A percentile compares a stretch with the other conserved stretches of the same genome.
Conservation (phyloP, 139 green algal species). For the Volvox africanus region DNA sequence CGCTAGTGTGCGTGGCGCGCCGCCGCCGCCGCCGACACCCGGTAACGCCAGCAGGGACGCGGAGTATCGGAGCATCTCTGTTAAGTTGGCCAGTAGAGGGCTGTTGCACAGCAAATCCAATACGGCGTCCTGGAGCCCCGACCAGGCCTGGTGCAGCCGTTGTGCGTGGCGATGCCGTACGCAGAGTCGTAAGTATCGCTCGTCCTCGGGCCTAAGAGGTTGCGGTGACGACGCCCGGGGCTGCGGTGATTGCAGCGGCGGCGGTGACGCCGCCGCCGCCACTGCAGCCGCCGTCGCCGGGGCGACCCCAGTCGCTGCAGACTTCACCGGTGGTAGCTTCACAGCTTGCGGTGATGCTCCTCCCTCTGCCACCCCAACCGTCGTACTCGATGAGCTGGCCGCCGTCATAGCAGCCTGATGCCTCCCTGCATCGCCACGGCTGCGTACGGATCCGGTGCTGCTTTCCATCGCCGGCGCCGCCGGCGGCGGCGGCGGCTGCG, state of each 20-base stretch:
- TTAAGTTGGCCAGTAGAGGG: slow-evolving; percentile 27
- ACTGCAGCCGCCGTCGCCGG: background rate
- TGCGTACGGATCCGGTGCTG: background rate
- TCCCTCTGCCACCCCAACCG: background rate
- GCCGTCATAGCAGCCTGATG: background rate
- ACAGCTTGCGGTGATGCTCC: too few species aligned
- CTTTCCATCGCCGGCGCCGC: too few species aligned
- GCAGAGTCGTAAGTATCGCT: background rate
- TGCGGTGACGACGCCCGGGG: background rate
- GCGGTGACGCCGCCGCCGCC: background rate
- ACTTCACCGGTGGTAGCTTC: background rate
- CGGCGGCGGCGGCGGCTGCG: background rate
- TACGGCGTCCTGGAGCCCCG: slow-evolving; percentile 9
- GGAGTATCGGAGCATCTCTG: slow-evolving; percentile 25
- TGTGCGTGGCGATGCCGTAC: background rate
- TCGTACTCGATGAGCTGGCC: background rate
- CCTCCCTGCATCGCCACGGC: background rate
- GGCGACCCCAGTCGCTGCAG: background rate
- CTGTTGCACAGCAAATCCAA: slow-evolving; percentile 40
- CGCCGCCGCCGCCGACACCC: background rate
- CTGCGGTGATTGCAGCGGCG: background rate
- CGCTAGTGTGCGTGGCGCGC: background rate
- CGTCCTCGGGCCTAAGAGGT: slow-evolving; percentile 19
- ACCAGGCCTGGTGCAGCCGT: slow-evolving; percentile 22
- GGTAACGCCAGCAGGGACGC: slow-evolving; percentile 16